Evolutionary conservation across 1,139 yeast species (phyloP), one percentile per base, ranked within the genome.

Genomic region (Yamadazyma membranifaciens): DNA sequence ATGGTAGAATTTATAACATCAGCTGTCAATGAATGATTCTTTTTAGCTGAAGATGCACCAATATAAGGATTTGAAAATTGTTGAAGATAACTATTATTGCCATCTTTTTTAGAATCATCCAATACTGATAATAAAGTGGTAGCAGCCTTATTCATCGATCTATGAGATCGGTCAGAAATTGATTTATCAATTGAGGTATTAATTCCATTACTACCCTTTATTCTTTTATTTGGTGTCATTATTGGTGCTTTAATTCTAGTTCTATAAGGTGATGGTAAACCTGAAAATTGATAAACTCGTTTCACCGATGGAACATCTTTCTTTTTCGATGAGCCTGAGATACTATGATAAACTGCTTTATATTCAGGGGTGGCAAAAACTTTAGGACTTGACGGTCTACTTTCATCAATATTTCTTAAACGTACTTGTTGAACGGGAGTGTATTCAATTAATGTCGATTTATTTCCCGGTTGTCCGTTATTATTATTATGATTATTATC

Each of bases 211-310:
- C 38, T 33, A 24, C 43, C 42, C 20, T 36, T 34, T 31, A 37
- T 39, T 32, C 40, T 45, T 5, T 40, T 40, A 20, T 20, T 20
- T 25, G 40, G 45, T 25, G 34, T 44, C 41, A 39, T 38, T 37
- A 35, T 54, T 31, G 73, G 56, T 3, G 52, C 48, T 57, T 61
- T 56, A 52, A 73, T 62, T 42, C 81, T 69, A 1, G 83, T 73
- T 50, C 79, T 67, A 55, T 80, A 81, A 2, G 87, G 87, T 0
- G 86, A 78, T 4, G 87, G 87, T 31, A 81, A 62, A 1, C 80
- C 79, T 0, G 84, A 73, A 51, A 81, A 83, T 48, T 79, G 83
- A 46, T 81, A 80, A 2, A 82, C 78, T 48, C 82, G 54, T 47
- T 67, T 71, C 28, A 70, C 67, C 11, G 75, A 63, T n/a, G 42